These are phyloP conservation scores for Xylogone sp. DNA, from an alignment of 2,329 filamentous ascomycete species.

Conservation along the genomic window DNA sequence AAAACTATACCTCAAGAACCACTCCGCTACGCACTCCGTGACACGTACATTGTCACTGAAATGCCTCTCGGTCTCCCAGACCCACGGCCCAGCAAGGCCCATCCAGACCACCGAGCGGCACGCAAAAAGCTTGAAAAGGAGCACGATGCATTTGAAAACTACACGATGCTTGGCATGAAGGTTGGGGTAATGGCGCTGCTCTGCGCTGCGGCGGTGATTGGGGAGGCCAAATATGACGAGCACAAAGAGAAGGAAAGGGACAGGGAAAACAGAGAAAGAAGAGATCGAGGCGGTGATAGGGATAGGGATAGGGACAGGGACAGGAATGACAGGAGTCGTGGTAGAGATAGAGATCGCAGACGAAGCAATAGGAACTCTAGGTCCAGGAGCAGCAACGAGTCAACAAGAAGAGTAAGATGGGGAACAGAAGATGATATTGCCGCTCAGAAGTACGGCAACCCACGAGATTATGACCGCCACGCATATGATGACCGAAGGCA, in stretches of 20 bases:
- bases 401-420: too few relatives aligned
- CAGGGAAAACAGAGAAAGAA: neutral
- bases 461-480: too few relatives aligned
- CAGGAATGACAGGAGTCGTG: neutral
- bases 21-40: too few relatives aligned
- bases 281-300: too few relatives aligned
- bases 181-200: slow-evolving; percentile 8
- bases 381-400: neutral
- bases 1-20: too few relatives aligned
- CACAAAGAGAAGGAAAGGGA: slow-evolving; percentile 3
- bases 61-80: slow-evolving; percentile 12
- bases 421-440: too few relatives aligned
- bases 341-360: too few relatives aligned
- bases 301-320: slow-evolving; percentile 1
- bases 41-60: slow-evolving; percentile 10
- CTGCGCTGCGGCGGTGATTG: slow-evolving; percentile 7
- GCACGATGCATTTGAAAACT: slow-evolving; percentile 29
- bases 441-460: too few relatives aligned
- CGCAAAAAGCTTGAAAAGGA: slow-evolving; percentile 38
- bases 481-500: too few relatives aligned
- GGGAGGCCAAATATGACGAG: slow-evolving; percentile 9
- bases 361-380: neutral
- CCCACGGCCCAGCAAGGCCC: slow-evolving; percentile 33
- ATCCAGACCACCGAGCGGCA: slow-evolving; percentile 32
- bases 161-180: slow-evolving; percentile 10